These are phyloP conservation scores for Trichoderma harzianum DNA, from an alignment of 2,329 filamentous ascomycete species.

Conservation along the genomic window DNA sequence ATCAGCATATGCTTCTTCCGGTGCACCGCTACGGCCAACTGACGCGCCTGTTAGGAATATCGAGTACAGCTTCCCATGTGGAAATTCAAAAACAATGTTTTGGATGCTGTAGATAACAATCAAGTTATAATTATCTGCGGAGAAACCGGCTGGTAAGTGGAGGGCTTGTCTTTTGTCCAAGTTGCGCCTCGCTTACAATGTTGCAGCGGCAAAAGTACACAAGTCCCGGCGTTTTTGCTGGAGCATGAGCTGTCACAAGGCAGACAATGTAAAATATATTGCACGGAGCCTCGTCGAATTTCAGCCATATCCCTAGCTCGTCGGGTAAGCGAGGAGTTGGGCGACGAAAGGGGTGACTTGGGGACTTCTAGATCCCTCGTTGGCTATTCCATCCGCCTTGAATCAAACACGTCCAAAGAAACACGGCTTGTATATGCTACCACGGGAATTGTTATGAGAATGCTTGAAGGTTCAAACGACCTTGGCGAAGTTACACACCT, in stretches of 20 bases:
- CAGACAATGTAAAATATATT: constrained; percentile 85
- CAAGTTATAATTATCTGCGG: constrained; percentile 93
- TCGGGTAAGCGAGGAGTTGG: constrained; percentile 91
- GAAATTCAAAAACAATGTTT: constrained; percentile 73
- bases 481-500: constrained; percentile 88
- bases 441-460: constrained; percentile 90
- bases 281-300: constrained; percentile 91
- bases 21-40: background rate
- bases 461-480: constrained; percentile 87
- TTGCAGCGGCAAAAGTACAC: constrained; percentile 82
- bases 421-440: constrained; percentile 89
- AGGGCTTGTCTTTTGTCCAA: background rate
- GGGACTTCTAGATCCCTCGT: constrained; percentile 81
- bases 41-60: constrained; percentile 40
- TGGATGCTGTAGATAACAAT: constrained; percentile 71
- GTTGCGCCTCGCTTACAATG: constrained; percentile 23
- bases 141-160: constrained; percentile 76
- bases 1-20: background rate
- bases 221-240: constrained; percentile 90
- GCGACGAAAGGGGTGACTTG: constrained; percentile 76
- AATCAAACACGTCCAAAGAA: constrained; percentile 77
- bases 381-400: constrained; percentile 90
- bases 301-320: constrained; percentile 92
- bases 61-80: constrained; percentile 87
- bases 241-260: constrained; percentile 83